Conservation (phyloP, 306 rosid species). For the Cicer chorassanicum region DNA sequence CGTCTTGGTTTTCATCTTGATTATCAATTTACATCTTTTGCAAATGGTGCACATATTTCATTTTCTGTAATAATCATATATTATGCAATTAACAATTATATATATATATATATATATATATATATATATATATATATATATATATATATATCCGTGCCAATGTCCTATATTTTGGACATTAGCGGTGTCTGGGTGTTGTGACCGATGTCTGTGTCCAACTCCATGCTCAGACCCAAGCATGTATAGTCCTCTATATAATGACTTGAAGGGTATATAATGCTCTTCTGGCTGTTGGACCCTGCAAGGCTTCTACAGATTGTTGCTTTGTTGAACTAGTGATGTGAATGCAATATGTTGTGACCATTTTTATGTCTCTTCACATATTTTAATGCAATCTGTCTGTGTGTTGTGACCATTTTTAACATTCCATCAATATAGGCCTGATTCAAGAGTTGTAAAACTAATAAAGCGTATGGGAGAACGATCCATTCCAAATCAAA, state of each 20-base stretch:
- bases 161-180: neutral
- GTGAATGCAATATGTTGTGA: slow-evolving; percentile 22
- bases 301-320: slow-evolving; percentile 25
- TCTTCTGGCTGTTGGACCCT: slow-evolving; percentile 19
- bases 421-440: slow-evolving; percentile 57
- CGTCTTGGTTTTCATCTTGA: neutral
- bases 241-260: slow-evolving; percentile 8
- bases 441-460: slow-evolving; percentile 80
- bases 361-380: neutral
- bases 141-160: no score
- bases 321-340: slow-evolving; percentile 12
- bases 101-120: no score
- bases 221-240: neutral
- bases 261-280: neutral
- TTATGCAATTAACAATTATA: no score
- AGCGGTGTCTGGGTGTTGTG: neutral
- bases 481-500: slow-evolving; percentile 67
- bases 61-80: no score
- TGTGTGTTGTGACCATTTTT: slow-evolving; percentile 19
- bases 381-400: neutral
- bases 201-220: neutral
- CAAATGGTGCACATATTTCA: neutral
- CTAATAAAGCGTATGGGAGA: slow-evolving; percentile 81
- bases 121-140: no score
- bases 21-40: neutral